A percentile compares a stretch with the other conserved stretches of the same genome.
Conservation (phyloP, 1,139 yeast genomes). For the Taphrina flavorubra region DNA sequence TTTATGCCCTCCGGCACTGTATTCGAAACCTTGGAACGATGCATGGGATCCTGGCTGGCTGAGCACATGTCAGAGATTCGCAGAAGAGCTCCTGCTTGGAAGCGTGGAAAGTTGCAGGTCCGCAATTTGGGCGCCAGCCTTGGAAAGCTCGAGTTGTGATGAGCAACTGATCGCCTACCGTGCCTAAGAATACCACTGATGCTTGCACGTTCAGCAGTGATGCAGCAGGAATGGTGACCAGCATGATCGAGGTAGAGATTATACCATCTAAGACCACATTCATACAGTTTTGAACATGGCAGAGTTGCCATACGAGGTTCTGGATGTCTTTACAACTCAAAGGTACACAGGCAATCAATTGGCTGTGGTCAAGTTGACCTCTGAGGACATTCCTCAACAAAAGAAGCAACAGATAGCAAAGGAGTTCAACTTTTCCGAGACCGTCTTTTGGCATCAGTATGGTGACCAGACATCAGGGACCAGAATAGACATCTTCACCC, state of each 20-base stretch:
- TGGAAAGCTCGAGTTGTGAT: neutral
- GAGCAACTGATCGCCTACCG: neutral
- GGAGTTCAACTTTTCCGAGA: constrained; percentile 37
- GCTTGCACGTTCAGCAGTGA: too few species aligned
- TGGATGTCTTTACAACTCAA: constrained; percentile 28
- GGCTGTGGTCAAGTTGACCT: constrained; percentile 25
- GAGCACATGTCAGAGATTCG: neutral
- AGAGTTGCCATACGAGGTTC: constrained; percentile 9
- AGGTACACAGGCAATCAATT: constrained; percentile 27
- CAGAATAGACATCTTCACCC: constrained; percentile 32
- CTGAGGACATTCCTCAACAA: constrained; percentile 11
- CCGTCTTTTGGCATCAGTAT: constrained; percentile 25
- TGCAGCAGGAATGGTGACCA: too few species aligned
- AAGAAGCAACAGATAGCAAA: constrained; percentile 32
- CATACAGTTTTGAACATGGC: neutral
- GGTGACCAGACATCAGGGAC: constrained; percentile 1
- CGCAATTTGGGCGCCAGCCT: neutral
- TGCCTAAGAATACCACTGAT: too few species aligned
- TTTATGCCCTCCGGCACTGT: neutral
- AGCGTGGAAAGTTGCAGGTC: too few species aligned
- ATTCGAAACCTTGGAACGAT: neutral
- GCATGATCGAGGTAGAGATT: too few species aligned
- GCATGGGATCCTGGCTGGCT: neutral
- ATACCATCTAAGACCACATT: too few species aligned
- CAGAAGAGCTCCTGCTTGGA: neutral